Conservation (phyloP, 164 flowering plant genomes). For the Santalum album region DNA sequence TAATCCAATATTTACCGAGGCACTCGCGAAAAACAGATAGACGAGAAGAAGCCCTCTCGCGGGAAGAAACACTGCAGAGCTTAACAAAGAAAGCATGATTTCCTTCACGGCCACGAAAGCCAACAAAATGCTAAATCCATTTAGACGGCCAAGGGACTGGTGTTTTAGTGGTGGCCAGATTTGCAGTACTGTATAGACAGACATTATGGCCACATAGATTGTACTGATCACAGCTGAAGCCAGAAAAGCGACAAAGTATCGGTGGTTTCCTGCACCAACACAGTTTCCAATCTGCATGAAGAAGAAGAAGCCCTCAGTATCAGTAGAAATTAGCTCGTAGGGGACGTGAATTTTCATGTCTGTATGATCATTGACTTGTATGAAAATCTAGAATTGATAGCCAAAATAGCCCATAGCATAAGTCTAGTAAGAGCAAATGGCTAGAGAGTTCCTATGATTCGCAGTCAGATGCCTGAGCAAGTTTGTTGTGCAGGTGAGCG, state of each 20-base stretch:
- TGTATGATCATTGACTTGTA: no score
- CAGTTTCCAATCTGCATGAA: conserved; percentile 90
- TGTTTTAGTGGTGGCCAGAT: conserved; percentile 51
- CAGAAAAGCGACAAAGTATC: conserved; percentile 60
- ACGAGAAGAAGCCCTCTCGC: conserved; percentile 60
- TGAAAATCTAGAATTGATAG: no score
- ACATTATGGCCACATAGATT: conserved; percentile 49
- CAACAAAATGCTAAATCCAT: conserved; percentile 8
- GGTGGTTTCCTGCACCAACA: conserved; percentile 90
- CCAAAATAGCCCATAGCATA: no score
- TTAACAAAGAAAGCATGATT: conserved; percentile 32
- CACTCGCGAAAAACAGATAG: conserved; percentile 65
- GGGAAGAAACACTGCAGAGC: conserved; percentile 42
- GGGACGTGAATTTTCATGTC: no score
- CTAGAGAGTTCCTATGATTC: no score
- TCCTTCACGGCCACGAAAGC: conserved; percentile 27
- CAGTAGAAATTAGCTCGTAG: no score
- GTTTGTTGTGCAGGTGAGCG: no score
- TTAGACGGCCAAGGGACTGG: conserved; percentile 10
- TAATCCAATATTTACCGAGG: conserved; percentile 63
- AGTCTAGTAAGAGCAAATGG: no score
- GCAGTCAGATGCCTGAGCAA: no score
- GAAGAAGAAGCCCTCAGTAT: background rate
- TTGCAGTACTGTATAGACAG: conserved; percentile 33
- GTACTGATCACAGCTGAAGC: conserved; percentile 57